A percentile compares a stretch with the other conserved stretches of the same genome.
Evolutionary conservation across 768 basidiomycete genomes (phyloP).

Genomic region (Psilocybe sp.): DNA sequence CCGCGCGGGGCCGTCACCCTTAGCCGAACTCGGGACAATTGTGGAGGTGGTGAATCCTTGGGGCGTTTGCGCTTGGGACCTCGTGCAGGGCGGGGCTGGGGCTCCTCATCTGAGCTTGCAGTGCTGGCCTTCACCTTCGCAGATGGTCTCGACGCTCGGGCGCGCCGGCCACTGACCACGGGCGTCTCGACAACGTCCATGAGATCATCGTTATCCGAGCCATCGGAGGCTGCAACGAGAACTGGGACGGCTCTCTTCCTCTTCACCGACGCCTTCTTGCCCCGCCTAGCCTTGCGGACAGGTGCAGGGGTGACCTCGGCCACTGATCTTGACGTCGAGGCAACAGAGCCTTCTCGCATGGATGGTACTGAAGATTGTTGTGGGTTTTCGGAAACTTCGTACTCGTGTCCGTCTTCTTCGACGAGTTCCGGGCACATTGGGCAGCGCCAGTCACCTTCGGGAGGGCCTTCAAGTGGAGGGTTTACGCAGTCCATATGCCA

Average conservation of each 20-base stretch:
- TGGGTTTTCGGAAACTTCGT: constrained; percentile 4
- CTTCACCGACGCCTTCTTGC: constrained; percentile 14
- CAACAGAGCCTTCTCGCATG: constrained; percentile 23
- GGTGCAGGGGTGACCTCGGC: constrained; percentile 3
- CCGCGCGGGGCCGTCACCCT: constrained; percentile 50
- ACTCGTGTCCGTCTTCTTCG: constrained; percentile 13
- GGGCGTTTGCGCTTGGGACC: constrained; percentile 46
- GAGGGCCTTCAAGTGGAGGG: constrained; percentile 69
- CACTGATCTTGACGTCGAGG: constrained; percentile 29
- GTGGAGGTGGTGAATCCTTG: constrained; percentile 31
- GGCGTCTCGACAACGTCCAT: constrained; percentile 28
- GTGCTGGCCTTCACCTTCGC: constrained; percentile 10
- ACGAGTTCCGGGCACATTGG: constrained; percentile 50
- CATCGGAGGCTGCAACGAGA: constrained; percentile 8
- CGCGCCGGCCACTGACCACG: constrained; percentile 2
- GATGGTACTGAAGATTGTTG: constrained; percentile 11
- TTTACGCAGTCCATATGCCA: constrained; percentile 83
- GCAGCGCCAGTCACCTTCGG: constrained; percentile 79
- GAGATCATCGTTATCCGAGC: constrained; percentile 24
- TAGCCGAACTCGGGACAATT: constrained; percentile 30
- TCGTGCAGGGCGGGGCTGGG: constrained; percentile 20
- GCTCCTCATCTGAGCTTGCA: constrained; percentile 14
- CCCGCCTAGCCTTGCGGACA: constrained; percentile 19
- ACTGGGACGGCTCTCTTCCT: constrained; percentile 30
- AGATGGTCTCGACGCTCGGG: constrained; percentile 22